Conservation (phyloP, 2,329 filamentous ascomycete genomes). For the Cryphonectria naterciae region DNA sequence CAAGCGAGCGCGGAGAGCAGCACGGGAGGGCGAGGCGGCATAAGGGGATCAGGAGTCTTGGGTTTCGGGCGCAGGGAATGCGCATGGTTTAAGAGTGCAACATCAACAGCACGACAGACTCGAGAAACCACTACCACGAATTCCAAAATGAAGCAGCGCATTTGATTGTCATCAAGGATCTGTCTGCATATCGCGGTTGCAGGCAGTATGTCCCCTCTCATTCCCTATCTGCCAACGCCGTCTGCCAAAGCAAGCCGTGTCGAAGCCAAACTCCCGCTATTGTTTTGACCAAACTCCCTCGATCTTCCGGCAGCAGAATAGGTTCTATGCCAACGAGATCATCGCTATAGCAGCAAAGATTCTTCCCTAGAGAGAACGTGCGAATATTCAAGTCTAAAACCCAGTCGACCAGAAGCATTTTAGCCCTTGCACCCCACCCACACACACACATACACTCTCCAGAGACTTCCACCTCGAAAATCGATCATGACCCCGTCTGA, state of each 20-base stretch:
- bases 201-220: background rate
- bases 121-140: background rate
- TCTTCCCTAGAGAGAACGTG: background rate
- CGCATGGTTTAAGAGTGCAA: background rate
- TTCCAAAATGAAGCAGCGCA: background rate
- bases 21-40: conserved; percentile 55
- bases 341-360: background rate
- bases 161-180: conserved; percentile 6
- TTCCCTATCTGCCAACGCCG: background rate
- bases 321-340: background rate
- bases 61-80: background rate
- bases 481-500: background rate
- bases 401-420: background rate
- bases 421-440: background rate
- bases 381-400: background rate
- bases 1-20: conserved; percentile 81
- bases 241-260: background rate
- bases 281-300: background rate
- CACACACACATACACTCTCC: background rate
- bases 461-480: background rate
- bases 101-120: background rate
- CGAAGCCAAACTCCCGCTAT: background rate
- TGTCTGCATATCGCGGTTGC: background rate
- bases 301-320: background rate
- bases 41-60: conserved; percentile 4